These are phyloP conservation scores for Sideroxylon spinosum DNA, from an alignment of 179 eudicot genomes.

Conservation along the genomic window DNA sequence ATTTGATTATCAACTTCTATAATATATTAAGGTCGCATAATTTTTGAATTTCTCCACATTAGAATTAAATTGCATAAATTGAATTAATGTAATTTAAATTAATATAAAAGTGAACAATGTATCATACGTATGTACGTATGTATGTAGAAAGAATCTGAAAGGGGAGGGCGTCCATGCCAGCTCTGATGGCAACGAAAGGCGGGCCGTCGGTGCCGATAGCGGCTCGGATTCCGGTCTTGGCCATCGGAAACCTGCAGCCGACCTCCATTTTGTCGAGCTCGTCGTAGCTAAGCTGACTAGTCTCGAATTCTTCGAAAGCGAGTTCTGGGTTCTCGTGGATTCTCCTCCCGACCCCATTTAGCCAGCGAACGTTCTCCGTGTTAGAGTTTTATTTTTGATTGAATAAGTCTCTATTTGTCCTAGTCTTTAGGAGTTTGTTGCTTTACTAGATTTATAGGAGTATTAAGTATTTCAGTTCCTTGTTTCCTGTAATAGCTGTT, in stretches of 20 bases:
- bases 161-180: slow-evolving; percentile 55
- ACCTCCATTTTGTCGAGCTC: slow-evolving; percentile 42
- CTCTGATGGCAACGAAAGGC: slow-evolving; percentile 49
- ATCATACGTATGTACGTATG: background rate
- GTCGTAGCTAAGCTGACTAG: slow-evolving; percentile 37
- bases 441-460: no score
- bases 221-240: slow-evolving; percentile 39
- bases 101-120: no score
- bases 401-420: no score
- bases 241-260: slow-evolving; percentile 35
- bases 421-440: no score
- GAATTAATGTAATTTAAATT: no score
- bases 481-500: no score
- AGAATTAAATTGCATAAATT: no score
- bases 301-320: slow-evolving; percentile 46
- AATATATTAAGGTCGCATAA: no score
- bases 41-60: no score
- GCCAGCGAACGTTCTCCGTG: slow-evolving; percentile 35
- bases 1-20: no score
- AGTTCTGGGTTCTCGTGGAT: slow-evolving; percentile 49
- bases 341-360: slow-evolving; percentile 39
- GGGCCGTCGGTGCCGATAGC: slow-evolving; percentile 42
- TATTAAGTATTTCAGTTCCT: no score
- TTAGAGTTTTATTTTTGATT: no score
- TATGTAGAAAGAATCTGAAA: slow-evolving; percentile 28